phyloP scores from a whole-genome alignment of 2,329 filamentous ascomycete species.

The Lasiodiplodia citricola region DNA sequence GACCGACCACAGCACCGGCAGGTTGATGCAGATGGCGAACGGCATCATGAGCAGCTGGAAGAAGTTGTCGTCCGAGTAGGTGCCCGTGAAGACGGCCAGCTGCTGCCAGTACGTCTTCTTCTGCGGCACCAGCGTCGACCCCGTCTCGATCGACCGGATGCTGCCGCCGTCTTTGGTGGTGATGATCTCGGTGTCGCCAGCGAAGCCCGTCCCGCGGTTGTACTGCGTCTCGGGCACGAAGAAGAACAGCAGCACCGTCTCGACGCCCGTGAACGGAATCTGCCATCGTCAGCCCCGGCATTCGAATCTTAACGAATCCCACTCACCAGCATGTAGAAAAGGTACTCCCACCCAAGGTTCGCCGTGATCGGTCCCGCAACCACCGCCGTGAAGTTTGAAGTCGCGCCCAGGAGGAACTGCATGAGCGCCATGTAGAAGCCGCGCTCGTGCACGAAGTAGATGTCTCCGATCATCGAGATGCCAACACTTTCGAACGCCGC shows the following conservation, averaged over 20 bases:
- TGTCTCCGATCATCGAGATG: constrained; percentile 50
- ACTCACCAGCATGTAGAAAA: constrained; percentile 53
- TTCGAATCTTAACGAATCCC: constrained; percentile 37
- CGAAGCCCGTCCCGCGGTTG: constrained; percentile 42
- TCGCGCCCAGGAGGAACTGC: constrained; percentile 37
- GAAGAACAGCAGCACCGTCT: constrained; percentile 53
- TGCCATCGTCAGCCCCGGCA: constrained; percentile 47
- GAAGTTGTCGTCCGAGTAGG: constrained; percentile 45
- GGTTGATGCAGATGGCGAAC: constrained; percentile 57
- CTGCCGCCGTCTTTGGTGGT: constrained; percentile 16
- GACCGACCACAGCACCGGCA: constrained; percentile 58
- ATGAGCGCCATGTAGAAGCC: constrained; percentile 56
- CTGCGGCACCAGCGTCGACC: constrained; percentile 11
- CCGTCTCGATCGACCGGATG: constrained; percentile 12
- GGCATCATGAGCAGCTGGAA: constrained; percentile 51
- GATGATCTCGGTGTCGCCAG: background rate
- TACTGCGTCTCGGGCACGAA: constrained; percentile 61
- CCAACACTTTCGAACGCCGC: constrained; percentile 45
- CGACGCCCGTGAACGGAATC: constrained; percentile 42
- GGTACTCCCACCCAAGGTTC: constrained; percentile 55
- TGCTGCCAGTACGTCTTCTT: constrained; percentile 46
- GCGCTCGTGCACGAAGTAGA: constrained; percentile 57
- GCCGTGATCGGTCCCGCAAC: constrained; percentile 16
- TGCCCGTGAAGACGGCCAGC: constrained; percentile 47
- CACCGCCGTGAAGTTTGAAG: constrained; percentile 24